A percentile compares a stretch with the other conserved stretches of the same genome.
phyloP scores from a whole-genome alignment of 83 land plant genomes.

The Picea abies region DNA sequence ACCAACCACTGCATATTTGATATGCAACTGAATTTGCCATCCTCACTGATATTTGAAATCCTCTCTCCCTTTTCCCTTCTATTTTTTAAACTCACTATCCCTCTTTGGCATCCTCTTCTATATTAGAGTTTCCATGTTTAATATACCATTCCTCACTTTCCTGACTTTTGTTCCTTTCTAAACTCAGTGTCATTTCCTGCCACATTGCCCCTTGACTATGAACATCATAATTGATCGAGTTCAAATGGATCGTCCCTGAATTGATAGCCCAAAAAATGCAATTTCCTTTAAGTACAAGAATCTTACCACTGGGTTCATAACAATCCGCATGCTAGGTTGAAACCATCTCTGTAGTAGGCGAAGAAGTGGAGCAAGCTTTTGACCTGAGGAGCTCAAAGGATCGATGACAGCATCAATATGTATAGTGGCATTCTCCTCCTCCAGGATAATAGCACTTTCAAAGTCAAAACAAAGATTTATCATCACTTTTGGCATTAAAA shows the following conservation, averaged over 20 bases:
- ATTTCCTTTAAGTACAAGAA: not conserved
- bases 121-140: not conserved
- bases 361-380: slow-evolving; percentile 84
- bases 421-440: slow-evolving; percentile 62
- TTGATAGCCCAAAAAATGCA: not conserved
- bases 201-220: not conserved
- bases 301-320: slow-evolving; percentile 88
- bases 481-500: not conserved
- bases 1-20: not conserved
- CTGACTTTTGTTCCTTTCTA: not conserved
- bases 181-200: not conserved
- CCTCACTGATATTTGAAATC: not conserved
- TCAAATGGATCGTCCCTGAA: not conserved
- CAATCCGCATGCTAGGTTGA: slow-evolving; percentile 91
- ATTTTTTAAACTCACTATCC: too few species aligned
- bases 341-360: slow-evolving; percentile 67
- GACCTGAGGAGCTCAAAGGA: slow-evolving; percentile 89
- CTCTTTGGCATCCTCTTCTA: not conserved
- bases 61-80: not conserved
- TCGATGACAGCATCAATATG: slow-evolving; percentile 98
- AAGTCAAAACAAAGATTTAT: slow-evolving; percentile 11
- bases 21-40: not conserved
- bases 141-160: not conserved
- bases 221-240: not conserved
- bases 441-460: slow-evolving; percentile 73